Conservation (phyloP, 2,329 filamentous ascomycete genomes). For the Phaeosphaeria sp. region DNA sequence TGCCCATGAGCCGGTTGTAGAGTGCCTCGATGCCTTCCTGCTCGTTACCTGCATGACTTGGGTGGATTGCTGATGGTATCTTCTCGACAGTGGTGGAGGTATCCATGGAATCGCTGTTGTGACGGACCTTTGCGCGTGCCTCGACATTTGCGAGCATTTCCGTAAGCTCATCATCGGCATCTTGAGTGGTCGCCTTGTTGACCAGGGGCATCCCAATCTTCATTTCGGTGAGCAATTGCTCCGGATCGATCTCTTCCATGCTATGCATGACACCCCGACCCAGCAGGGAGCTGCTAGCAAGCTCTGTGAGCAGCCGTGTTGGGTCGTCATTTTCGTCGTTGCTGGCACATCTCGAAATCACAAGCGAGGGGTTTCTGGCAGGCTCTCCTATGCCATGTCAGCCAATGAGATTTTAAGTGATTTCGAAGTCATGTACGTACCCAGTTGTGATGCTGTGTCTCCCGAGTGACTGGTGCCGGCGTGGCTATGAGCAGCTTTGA, state of each 20-base stretch:
- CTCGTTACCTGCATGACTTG: background rate
- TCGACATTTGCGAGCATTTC: conserved; percentile 12
- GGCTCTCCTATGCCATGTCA: background rate
- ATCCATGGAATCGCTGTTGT: background rate
- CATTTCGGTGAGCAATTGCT: conserved; percentile 1
- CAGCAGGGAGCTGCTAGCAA: background rate
- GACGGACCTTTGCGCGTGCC: background rate
- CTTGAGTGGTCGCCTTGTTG: background rate
- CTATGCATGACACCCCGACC: background rate
- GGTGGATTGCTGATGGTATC: background rate
- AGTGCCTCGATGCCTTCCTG: background rate
- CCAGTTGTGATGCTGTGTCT: background rate
- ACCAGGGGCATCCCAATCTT: background rate
- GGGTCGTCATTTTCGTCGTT: conserved; percentile 1
- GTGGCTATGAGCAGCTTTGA: background rate
- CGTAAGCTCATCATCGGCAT: conserved; percentile 3
- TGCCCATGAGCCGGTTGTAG: no score
- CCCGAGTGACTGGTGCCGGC: background rate
- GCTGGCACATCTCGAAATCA: background rate
- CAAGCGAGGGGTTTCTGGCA: background rate
- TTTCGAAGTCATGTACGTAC: background rate
- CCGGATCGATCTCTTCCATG: background rate
- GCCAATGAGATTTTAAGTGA: background rate
- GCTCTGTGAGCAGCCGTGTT: conserved; percentile 12
- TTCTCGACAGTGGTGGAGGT: background rate